phyloP scores from a whole-genome alignment of 306 rosid genomes.

The Rosa persica region DNA sequence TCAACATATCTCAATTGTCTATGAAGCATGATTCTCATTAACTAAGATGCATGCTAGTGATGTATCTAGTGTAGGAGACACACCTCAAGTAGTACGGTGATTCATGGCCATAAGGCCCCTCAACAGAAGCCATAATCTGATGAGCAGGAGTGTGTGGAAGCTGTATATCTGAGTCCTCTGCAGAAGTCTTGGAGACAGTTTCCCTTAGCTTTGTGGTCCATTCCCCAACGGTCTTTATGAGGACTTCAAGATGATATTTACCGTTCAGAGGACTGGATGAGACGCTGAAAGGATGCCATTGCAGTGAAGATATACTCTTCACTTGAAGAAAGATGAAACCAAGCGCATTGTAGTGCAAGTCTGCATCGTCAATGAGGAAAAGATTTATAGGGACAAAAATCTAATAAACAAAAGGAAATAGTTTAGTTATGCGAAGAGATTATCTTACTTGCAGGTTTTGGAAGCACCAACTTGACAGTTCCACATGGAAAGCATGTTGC shows the following conservation, averaged over 20 bases:
- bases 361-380: constrained; percentile 36
- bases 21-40: neutral
- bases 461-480: constrained; percentile 52
- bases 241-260: constrained; percentile 53
- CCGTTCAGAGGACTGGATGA: constrained; percentile 73
- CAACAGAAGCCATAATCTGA: constrained; percentile 51
- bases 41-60: neutral
- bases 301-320: constrained; percentile 54
- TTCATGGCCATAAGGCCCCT: constrained; percentile 72
- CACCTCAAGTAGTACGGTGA: constrained; percentile 63
- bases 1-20: neutral
- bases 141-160: constrained; percentile 8
- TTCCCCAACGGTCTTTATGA: constrained; percentile 58
- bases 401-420: neutral
- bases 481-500: constrained; percentile 64
- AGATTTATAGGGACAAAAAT: neutral
- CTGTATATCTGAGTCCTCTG: constrained; percentile 30
- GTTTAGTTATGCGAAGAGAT: neutral
- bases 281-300: constrained; percentile 78
- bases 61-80: constrained; percentile 10
- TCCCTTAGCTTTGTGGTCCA: constrained; percentile 53
- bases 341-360: constrained; percentile 57
- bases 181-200: constrained; percentile 19
- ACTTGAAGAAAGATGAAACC: constrained; percentile 64
- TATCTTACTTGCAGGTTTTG: constrained; percentile 55